Evolutionary conservation across 2,329 filamentous ascomycete species (phyloP), one percentile per base, ranked within the genome.

Genomic region (Neonectria hederae): DNA sequence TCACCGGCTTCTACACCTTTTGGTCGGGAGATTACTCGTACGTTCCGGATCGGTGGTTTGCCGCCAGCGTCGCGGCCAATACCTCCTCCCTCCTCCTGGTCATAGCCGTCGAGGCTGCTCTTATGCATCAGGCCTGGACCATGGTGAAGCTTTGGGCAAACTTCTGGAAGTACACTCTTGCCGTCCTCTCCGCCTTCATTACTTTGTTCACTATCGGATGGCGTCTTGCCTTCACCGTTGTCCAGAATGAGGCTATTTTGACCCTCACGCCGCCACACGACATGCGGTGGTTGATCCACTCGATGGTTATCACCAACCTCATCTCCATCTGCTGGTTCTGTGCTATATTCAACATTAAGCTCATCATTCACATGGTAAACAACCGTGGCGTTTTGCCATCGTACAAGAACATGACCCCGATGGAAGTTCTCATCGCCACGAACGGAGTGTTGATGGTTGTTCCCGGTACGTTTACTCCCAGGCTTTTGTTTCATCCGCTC

Each of bases 1-100:
- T 88, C 70, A 81, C 84, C 69, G 82, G 89, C 56, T 84, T 89
- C 60, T 94, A 93, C 76, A 78, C 84, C 22, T 78, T 83, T 66
- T 86, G 89, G 73, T 76, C 85, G 3, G 75, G 73, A 4, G 90
- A 93, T 78, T 85, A 79, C 63, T 80, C 80, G 2, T 74, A 75
- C 3, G 81, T 92, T 19, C 77, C 81, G 0, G 40, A 30, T 0
- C 46, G 26, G 28, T 80, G 82, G 67, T 81, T 76, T 64, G 62
- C 72, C 48, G 69, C 71, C 51, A 82, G 77, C 65, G 75, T 82
- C 4, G 77, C 77, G 0, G 79, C 78, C 8, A 83, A 80, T 21
- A 76, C 77, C 21, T 73, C 84, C 57, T 80, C 79, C 5, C 69
- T 84, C 30, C 73, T 84, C 3, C 77, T 86, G 54, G 76, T 83